A percentile compares a stretch with the other conserved stretches of the same genome.
phyloP scores from a whole-genome alignment of 495 filamentous ascomycete genomes.

The Xylaria grammica region DNA sequence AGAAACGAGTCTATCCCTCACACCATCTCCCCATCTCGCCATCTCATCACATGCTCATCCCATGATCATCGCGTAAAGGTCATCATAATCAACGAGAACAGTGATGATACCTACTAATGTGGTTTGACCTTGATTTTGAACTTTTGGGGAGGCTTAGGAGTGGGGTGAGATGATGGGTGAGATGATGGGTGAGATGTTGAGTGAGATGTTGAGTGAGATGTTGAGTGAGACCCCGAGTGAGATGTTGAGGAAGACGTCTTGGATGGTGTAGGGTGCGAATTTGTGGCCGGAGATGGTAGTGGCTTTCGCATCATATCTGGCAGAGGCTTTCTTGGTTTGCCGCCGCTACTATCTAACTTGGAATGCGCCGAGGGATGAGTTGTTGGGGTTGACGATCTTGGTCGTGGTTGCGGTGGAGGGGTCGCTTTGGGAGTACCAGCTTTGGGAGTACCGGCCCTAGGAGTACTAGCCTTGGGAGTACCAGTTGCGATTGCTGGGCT shows the following conservation, averaged over 20 bases:
- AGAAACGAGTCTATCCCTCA: not conserved
- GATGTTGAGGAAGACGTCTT: slow-evolving; percentile 30
- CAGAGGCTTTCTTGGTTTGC: slow-evolving; percentile 36
- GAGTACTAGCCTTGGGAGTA: not conserved
- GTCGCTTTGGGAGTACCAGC: slow-evolving; percentile 1
- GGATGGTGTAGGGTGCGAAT: slow-evolving; percentile 27
- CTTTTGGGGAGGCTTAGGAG: slow-evolving; percentile 30
- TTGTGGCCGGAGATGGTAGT: slow-evolving; percentile 41
- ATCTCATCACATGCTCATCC: not conserved
- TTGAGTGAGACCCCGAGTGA: slow-evolving; percentile 25
- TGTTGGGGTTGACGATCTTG: slow-evolving; percentile 21
- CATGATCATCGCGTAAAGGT: not conserved
- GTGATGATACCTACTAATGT: not conserved
- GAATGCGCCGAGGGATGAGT: slow-evolving; percentile 9
- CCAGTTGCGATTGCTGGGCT: not conserved
- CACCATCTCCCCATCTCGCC: not conserved
- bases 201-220: slow-evolving; percentile 29
- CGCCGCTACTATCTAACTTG: slow-evolving; percentile 17
- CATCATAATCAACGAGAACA: too few species aligned
- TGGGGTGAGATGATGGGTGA: slow-evolving; percentile 24
- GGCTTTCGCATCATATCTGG: slow-evolving; percentile 45
- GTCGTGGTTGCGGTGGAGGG: slow-evolving; percentile 22
- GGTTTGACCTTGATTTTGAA: slow-evolving; percentile 49
- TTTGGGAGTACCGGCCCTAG: slow-evolving; percentile 1
- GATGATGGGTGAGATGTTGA: slow-evolving; percentile 25